Percentiles rank a stretch among this genome's conserved stretches.
phyloP scores from a whole-genome alignment of 352 stramenopile species.

The Globisporangium acanthophoron region DNA sequence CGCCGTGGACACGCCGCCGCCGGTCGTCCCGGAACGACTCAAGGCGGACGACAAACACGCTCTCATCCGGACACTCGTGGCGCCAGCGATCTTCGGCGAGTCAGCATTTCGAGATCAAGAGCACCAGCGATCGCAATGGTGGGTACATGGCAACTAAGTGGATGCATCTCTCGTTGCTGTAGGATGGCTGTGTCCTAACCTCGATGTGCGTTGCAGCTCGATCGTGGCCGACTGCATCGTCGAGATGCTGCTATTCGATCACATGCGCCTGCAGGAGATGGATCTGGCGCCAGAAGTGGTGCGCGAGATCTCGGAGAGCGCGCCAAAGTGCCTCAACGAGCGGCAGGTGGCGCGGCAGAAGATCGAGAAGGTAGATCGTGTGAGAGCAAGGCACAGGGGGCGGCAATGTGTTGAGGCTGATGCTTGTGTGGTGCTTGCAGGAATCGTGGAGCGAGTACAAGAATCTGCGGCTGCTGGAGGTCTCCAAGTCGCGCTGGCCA shows the following conservation, averaged over 20 bases:
- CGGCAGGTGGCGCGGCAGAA: slow-evolving; percentile 43
- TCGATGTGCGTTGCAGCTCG: slow-evolving; percentile 16
- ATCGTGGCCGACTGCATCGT: slow-evolving; percentile 64
- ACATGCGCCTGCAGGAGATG: slow-evolving; percentile 76
- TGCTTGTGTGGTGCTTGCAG: slow-evolving; percentile 14
- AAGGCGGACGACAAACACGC: slow-evolving; percentile 30
- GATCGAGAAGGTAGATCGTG: slow-evolving; percentile 21
- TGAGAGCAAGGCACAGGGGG: neutral
- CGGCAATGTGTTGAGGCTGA: neutral
- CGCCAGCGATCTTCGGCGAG: slow-evolving; percentile 62
- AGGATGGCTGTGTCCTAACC: neutral
- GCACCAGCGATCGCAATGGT: slow-evolving; percentile 49
- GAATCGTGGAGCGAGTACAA: slow-evolving; percentile 68
- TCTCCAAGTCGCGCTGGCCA: slow-evolving; percentile 66
- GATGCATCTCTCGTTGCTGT: neutral
- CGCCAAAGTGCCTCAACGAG: slow-evolving; percentile 55
- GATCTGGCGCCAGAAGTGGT: slow-evolving; percentile 52
- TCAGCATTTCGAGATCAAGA: slow-evolving; percentile 49
- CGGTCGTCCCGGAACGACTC: slow-evolving; percentile 20
- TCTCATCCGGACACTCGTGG: slow-evolving; percentile 35
- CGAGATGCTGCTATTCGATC: slow-evolving; percentile 64
- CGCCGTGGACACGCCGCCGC: slow-evolving; percentile 7
- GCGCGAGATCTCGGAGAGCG: slow-evolving; percentile 40
- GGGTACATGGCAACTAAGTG: neutral
- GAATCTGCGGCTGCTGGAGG: slow-evolving; percentile 52